Evolutionary conservation across 2,329 filamentous ascomycete species (phyloP), one percentile per base, ranked within the genome.

Genomic region (Fusarium poae): DNA sequence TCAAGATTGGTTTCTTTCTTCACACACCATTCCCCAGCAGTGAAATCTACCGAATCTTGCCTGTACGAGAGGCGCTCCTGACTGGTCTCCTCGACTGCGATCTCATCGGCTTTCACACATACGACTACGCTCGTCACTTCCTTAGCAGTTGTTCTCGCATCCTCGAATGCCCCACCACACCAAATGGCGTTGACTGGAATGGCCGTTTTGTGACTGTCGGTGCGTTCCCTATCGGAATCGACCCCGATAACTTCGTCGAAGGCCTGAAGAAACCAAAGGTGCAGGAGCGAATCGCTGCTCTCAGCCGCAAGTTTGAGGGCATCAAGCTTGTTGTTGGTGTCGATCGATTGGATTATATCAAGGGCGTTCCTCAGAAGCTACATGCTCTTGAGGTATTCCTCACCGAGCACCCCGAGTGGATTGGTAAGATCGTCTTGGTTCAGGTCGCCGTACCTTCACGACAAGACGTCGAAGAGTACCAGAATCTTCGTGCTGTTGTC

Each of bases 41-140:
- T 73, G 95, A 98, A 80, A 97, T 98, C 76, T 98, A 97, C 82
- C 89, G 96, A 68, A 97, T 98, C 70, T 84, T 98, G 11, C 96
- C 96, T 1, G 95, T 98, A 30, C 89, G 96, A 67, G 94, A 97
- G 77, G 91, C 93, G 75, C 89, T 98, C 51, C 86, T 99, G 44
- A 86, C 91, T 49, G 94, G 96, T 57, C 89, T 98, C 39, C 85
- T 99, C 34, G 92, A 97, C 78, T 97, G 95, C 82, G 96, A 98
- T 78, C 84, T 99, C 62, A 93, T 98, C 76, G 96, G 96, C 32
- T 98, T 99, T 84, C 96, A 99, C 81, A 99, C 96, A 29, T 98
- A 97, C 82, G 95, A 98, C 82, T 99, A 99, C 77, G 95, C 94
- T n/a, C 88, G 96, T 53, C 96, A 99, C 81, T 99, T 98, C 82